These are phyloP conservation scores for Salvia sclarea DNA, from an alignment of 305 asterid genomes.

Conservation along the genomic window DNA sequence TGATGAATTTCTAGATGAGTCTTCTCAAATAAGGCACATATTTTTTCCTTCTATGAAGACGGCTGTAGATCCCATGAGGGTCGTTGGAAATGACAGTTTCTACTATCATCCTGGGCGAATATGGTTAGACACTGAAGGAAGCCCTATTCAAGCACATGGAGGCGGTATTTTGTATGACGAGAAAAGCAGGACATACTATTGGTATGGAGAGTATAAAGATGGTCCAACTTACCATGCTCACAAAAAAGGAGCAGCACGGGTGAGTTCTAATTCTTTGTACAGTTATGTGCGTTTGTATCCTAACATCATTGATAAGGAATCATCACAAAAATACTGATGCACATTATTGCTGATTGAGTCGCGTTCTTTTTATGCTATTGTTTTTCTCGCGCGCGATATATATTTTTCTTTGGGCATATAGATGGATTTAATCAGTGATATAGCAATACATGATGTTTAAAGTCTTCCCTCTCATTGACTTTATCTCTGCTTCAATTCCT, in stretches of 20 bases:
- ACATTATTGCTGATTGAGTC: not conserved
- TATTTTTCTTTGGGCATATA: not conserved
- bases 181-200: constrained; percentile 63
- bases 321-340: not conserved
- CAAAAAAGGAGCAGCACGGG: constrained; percentile 93
- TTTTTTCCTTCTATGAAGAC: constrained; percentile 66
- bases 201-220: constrained; percentile 98
- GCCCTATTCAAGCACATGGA: constrained; percentile 97
- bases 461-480: not conserved
- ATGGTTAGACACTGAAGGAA: constrained; percentile 94
- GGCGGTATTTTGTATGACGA: constrained; percentile 89
- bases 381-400: not conserved
- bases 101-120: constrained; percentile 78
- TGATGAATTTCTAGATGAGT: constrained; percentile 86
- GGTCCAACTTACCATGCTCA: constrained; percentile 96
- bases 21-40: constrained; percentile 72
- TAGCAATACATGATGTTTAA: not conserved
- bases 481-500: constrained; percentile 4
- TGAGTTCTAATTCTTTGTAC: constrained; percentile 38
- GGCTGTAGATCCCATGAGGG: constrained; percentile 64
- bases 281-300: not conserved
- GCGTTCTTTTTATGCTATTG: not conserved
- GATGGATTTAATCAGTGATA: not conserved
- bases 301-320: not conserved
- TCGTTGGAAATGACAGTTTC: constrained; percentile 48